phyloP scores from a whole-genome alignment of 805 yeast genomes.

The Diddensiella caesifluorescens region DNA sequence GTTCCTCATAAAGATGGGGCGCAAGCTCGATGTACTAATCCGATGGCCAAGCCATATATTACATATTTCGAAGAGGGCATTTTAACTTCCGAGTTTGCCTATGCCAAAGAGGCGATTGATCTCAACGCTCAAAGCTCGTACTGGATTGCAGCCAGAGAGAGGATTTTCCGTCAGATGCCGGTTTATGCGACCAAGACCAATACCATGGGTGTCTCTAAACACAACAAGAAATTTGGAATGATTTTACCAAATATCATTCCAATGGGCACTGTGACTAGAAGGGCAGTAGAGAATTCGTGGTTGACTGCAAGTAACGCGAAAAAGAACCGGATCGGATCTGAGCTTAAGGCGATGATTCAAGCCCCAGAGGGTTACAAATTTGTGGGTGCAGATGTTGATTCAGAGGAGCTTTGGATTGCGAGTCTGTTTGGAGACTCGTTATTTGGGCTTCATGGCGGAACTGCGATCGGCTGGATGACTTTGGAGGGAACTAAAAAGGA shows the following conservation, averaged over 20 bases:
- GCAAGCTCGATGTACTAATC: constrained; percentile 59
- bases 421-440: constrained; percentile 89
- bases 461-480: constrained; percentile 99
- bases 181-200: constrained; percentile 43
- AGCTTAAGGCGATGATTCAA: constrained; percentile 73
- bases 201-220: constrained; percentile 19
- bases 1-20: constrained; percentile 90
- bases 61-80: constrained; percentile 67
- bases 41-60: constrained; percentile 72
- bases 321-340: constrained; percentile 80
- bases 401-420: constrained; percentile 98
- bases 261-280: constrained; percentile 94
- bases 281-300: constrained; percentile 98
- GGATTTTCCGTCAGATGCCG: constrained; percentile 82
- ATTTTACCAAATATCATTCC: constrained; percentile 80
- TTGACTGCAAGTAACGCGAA: constrained; percentile 95
- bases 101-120: constrained; percentile 74
- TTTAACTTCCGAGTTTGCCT: constrained; percentile 61
- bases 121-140: constrained; percentile 78
- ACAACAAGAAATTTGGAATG: constrained; percentile 45
- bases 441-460: constrained; percentile 86
- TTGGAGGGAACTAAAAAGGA: constrained; percentile 88
- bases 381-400: constrained; percentile 98
- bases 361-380: constrained; percentile 89
- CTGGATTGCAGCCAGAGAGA: constrained; percentile 86